A percentile compares a stretch with the other conserved stretches of the same genome.
phyloP scores from a whole-genome alignment of 192 early-diverging fungal genomes.

The Chytriomyces sp. region DNA sequence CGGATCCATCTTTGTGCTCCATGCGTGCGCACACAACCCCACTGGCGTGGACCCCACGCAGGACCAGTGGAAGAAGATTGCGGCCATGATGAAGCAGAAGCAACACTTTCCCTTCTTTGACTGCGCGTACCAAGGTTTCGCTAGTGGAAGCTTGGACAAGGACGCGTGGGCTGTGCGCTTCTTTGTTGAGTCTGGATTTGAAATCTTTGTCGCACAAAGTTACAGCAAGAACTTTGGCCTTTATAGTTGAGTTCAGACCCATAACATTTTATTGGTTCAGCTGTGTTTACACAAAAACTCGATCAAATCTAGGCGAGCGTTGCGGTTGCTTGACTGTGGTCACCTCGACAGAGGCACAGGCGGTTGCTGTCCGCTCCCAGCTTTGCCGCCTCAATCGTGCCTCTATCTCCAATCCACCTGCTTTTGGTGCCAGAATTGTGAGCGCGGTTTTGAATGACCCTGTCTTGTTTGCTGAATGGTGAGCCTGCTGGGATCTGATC shows the following conservation, averaged over 20 bases:
- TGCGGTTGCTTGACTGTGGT: conserved; percentile 86
- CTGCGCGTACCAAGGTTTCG: conserved; percentile 99
- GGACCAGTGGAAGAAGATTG: conserved; percentile 92
- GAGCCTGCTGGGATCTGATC: conserved; percentile 15
- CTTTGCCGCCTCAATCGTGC: conserved; percentile 81
- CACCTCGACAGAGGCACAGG: conserved; percentile 49
- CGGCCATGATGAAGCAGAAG: conserved; percentile 75
- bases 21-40: conserved; percentile 99
- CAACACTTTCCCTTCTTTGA: conserved; percentile 95
- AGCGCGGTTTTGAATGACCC: conserved; percentile 80
- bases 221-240: conserved; percentile 99
- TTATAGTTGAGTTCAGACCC: conserved; percentile 62
- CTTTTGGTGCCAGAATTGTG: conserved; percentile 88
- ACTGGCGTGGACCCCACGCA: conserved; percentile 96
- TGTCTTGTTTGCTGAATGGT: conserved; percentile 83
- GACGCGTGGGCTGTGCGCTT: conserved; percentile 93
- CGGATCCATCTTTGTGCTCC: conserved; percentile 85
- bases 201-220: conserved; percentile 87
- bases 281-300: not conserved
- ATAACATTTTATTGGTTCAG: not conserved
- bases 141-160: conserved; percentile 84
- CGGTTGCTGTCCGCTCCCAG: conserved; percentile 74
- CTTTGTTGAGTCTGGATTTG: conserved; percentile 90
- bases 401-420: conserved; percentile 87
- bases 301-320: conserved; percentile 67